A percentile compares a stretch with the other conserved stretches of the same genome.
Evolutionary conservation across 2,329 filamentous ascomycete genomes (phyloP).

Genomic region (Diaporthe caulivora): DNA sequence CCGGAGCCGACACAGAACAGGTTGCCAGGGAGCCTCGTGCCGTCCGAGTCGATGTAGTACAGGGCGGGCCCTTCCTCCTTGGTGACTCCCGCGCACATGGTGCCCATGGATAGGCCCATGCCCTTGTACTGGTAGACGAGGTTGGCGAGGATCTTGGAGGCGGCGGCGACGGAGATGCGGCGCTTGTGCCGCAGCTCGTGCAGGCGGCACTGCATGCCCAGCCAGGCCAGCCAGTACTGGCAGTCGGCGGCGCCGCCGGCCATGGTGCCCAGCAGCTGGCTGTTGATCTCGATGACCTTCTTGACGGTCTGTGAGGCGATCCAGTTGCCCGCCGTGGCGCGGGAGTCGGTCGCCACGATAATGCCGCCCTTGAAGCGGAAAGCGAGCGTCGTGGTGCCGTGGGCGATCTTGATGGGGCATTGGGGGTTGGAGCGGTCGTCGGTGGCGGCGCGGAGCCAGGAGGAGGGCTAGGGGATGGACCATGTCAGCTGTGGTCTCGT

Average conservation of each 20-base stretch:
- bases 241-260: constrained; percentile 98
- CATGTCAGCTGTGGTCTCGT: constrained; percentile 6
- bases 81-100: constrained; percentile 98
- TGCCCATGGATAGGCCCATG: constrained; percentile 98
- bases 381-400: constrained; percentile 97
- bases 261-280: constrained; percentile 94
- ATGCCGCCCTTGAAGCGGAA: constrained; percentile 99
- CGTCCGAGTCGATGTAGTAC: constrained; percentile 99
- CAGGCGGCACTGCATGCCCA: constrained; percentile 98
- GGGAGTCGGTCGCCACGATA: constrained; percentile 97
- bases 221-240: constrained; percentile 99
- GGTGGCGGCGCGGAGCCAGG: constrained; percentile 96
- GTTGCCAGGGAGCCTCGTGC: constrained; percentile 91
- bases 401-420: constrained; percentile 99
- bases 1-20: constrained; percentile 98
- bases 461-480: constrained; percentile 73
- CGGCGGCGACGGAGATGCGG: constrained; percentile 96
- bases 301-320: constrained; percentile 99
- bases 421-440: constrained; percentile 97
- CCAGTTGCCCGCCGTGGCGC: constrained; percentile 98
- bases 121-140: constrained; percentile 99
- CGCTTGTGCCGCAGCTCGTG: constrained; percentile 99
- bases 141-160: constrained; percentile 98
- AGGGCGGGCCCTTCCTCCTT: constrained; percentile 95
- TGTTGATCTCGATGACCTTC: constrained; percentile 99